Evolutionary conservation across 1,139 yeast species (phyloP).

Genomic region (Zygosaccharomyces pseudobailii): DNA sequence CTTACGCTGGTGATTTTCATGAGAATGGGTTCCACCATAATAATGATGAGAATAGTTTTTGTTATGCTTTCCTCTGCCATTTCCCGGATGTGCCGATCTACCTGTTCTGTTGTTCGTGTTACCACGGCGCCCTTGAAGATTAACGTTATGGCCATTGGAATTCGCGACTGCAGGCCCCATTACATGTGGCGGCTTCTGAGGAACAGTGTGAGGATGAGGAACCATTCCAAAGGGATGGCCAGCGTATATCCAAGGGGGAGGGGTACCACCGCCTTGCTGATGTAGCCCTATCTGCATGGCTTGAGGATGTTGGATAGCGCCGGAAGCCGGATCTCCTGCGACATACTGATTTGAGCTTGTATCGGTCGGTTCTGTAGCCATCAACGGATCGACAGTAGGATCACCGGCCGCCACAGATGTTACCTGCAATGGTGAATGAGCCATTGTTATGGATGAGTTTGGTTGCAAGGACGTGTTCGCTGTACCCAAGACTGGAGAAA

Average conservation of each 20-base stretch:
- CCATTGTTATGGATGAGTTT: conserved; percentile 21
- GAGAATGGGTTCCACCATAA: conserved; percentile 16
- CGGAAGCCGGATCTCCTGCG: background rate
- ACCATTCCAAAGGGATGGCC: conserved; percentile 31
- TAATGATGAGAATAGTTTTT: conserved; percentile 13
- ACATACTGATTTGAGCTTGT: background rate
- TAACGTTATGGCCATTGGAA: conserved; percentile 6
- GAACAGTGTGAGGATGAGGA: conserved; percentile 20
- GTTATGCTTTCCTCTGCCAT: conserved; percentile 13
- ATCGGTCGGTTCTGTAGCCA: conserved; percentile 4
- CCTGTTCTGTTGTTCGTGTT: conserved; percentile 17
- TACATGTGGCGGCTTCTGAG: conserved; percentile 19
- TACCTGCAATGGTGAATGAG: conserved; percentile 19
- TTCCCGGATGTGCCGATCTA: conserved; percentile 14
- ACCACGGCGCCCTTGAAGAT: conserved; percentile 21
- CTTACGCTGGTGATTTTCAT: conserved; percentile 21
- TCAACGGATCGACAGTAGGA: conserved; percentile 2
- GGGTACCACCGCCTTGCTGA: conserved; percentile 24
- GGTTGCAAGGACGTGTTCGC: conserved; percentile 22
- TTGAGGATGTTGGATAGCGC: conserved; percentile 9
- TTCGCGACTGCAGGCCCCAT: conserved; percentile 14
- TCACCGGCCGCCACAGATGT: conserved; percentile 11
- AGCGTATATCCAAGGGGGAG: conserved; percentile 35
- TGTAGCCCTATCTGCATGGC: conserved; percentile 18
- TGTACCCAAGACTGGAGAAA: conserved; percentile 26